phyloP scores from a whole-genome alignment of 805 yeast genomes.

The Ogataea kodamae region DNA sequence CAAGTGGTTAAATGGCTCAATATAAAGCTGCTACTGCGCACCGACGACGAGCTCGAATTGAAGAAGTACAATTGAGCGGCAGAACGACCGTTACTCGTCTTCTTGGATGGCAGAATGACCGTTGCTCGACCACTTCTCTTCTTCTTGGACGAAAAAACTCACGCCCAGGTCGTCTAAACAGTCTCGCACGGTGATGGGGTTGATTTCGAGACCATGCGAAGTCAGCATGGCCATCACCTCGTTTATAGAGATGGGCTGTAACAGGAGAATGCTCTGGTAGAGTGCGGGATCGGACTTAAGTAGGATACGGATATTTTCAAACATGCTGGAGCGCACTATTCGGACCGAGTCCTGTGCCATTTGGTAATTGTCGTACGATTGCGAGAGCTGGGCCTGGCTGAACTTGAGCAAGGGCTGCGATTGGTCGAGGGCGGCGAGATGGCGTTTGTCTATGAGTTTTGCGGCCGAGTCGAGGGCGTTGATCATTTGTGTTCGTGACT shows the following conservation, averaged over 20 bases:
- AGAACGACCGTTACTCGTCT: too few relatives aligned
- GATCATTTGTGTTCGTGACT: slow-evolving; percentile 34
- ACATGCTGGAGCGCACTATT: slow-evolving; percentile 11
- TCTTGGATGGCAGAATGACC: too few relatives aligned
- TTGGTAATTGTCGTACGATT: slow-evolving; percentile 12
- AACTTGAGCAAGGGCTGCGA: slow-evolving; percentile 10
- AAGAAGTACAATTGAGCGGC: slow-evolving; percentile 27
- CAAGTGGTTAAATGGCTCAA: slow-evolving; percentile 23
- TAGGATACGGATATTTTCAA: slow-evolving; percentile 18
- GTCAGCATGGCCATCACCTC: slow-evolving; percentile 16
- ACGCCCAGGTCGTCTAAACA: slow-evolving; percentile 31
- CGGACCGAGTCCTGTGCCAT: slow-evolving; percentile 11
- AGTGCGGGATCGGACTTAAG: slow-evolving; percentile 17
- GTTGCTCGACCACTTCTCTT: too few relatives aligned
- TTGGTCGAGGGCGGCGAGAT: slow-evolving; percentile 9
- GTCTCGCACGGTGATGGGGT: slow-evolving; percentile 20
- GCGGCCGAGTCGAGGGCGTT: slow-evolving; percentile 26
- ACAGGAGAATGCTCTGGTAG: slow-evolving; percentile 19
- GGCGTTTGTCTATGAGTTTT: slow-evolving; percentile 19
- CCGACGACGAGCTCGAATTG: slow-evolving; percentile 27
- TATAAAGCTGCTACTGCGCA: slow-evolving; percentile 18
- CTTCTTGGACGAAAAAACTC: slow-evolving; percentile 21
- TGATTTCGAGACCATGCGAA: slow-evolving; percentile 18
- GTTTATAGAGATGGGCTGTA: slow-evolving; percentile 26
- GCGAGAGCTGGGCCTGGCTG: slow-evolving; percentile 16